Percentiles rank a stretch among this genome's conserved stretches.
These are phyloP conservation scores for Lentinula lateritia DNA, from an alignment of 768 basidiomycete species.

Conservation along the genomic window DNA sequence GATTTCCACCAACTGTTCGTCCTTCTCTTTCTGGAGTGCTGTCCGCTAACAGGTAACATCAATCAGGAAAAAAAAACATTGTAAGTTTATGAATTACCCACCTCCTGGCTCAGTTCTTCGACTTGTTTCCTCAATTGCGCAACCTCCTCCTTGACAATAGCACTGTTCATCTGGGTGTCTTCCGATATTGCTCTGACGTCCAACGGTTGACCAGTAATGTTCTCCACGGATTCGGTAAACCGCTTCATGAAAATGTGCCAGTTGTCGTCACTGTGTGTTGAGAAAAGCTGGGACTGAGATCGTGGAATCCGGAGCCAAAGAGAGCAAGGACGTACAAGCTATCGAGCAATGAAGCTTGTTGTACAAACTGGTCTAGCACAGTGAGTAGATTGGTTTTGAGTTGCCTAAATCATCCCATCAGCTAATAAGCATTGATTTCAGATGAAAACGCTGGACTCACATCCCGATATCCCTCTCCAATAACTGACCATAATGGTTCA, in stretches of 20 bases:
- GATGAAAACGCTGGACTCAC: constrained; percentile 34
- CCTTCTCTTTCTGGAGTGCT: constrained; percentile 47
- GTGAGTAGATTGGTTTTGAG: constrained; percentile 55
- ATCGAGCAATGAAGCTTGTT: constrained; percentile 51
- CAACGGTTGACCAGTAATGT: constrained; percentile 60
- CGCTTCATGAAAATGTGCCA: constrained; percentile 60
- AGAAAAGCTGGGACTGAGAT: not conserved
- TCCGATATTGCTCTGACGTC: constrained; percentile 42
- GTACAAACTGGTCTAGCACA: constrained; percentile 61
- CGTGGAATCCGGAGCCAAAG: constrained; percentile 5
- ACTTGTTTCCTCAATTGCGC: constrained; percentile 53
- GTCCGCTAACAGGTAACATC: constrained; percentile 33
- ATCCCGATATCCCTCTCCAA: constrained; percentile 54
- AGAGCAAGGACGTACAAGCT: constrained; percentile 47
- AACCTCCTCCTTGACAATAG: constrained; percentile 55
- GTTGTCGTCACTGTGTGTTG: constrained; percentile 47
- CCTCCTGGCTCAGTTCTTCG: constrained; percentile 64
- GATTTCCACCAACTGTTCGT: constrained; percentile 61
- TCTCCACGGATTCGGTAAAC: constrained; percentile 56
- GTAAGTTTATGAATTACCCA: constrained; percentile 17
- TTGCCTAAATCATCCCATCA: constrained; percentile 34
- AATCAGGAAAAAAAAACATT: not conserved
- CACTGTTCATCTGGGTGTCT: constrained; percentile 29
- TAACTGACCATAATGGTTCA: constrained; percentile 50
- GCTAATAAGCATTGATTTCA: too few relatives aligned